A percentile compares a stretch with the other conserved stretches of the same genome.
These are phyloP conservation scores for Russula griseocarnosa DNA, from an alignment of 768 basidiomycete species.

Conservation along the genomic window DNA sequence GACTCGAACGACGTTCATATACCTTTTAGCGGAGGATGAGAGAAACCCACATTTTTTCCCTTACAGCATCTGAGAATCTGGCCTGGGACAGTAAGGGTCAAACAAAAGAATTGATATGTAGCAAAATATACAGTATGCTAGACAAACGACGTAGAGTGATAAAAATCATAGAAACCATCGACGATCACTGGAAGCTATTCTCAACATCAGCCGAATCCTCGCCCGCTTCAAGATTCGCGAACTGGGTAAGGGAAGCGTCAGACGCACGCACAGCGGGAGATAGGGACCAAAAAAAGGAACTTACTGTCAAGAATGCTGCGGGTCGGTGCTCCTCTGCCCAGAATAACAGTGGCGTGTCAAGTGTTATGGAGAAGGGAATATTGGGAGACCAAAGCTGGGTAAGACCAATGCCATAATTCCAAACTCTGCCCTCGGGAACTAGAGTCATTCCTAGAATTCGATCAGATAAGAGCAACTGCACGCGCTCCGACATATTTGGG, in stretches of 20 bases:
- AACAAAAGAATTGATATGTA: constrained; percentile 10
- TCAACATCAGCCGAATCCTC: constrained; percentile 96
- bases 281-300: constrained; percentile 32
- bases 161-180: neutral
- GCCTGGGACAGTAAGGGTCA: neutral
- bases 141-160: constrained; percentile 6
- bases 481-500: constrained; percentile 97
- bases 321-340: constrained; percentile 96
- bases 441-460: constrained; percentile 94
- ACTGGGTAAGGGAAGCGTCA: constrained; percentile 43
- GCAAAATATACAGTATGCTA: constrained; percentile 19
- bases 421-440: constrained; percentile 89
- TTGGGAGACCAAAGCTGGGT: constrained; percentile 88
- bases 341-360: constrained; percentile 92
- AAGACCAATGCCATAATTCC: constrained; percentile 95
- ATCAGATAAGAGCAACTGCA: constrained; percentile 89
- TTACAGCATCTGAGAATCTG: neutral
- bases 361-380: constrained; percentile 72
- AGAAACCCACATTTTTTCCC: neutral
- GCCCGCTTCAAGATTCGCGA: constrained; percentile 83
- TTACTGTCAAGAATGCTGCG: constrained; percentile 85
- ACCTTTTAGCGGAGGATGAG: neutral
- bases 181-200: constrained; percentile 77
- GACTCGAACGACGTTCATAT: no score
- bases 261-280: constrained; percentile 13